Evolutionary conservation across 2,329 filamentous ascomycete genomes (phyloP), one percentile per base, ranked within the genome.

Genomic region (Catunica adiposa): DNA sequence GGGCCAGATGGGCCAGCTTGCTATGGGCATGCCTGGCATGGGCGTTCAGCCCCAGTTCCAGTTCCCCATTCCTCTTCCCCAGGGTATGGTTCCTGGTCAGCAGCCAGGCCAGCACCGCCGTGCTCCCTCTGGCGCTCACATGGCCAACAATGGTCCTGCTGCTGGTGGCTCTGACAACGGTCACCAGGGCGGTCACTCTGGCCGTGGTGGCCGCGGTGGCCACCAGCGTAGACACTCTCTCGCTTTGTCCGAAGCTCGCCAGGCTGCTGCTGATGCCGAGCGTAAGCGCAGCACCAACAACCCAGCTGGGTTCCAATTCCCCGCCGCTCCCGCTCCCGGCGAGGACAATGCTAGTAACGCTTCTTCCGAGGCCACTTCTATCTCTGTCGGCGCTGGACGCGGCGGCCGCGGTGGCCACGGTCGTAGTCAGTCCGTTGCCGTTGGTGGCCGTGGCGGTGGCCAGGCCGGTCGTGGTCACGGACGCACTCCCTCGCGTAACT

Each of bases 171-270:
- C 90, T 57, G 89, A 90, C 67, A 68, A 70, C 60, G 67, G 65
- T 58, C 79, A 80, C 61, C 73, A 73, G 62, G 77, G 83, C 63
- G 83, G 90, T 68, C 84, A 86, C 66, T 71, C 75, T 62, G 74
- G 77, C 64, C 80, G 86, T 62, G 84, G 87, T 63, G 83, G 89
- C 64, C 84, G 85, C 61, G 76, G 80, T 60, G 90, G 90, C 59
- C 92, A 98, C 67, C 85, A 94, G 69, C 82, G 92, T 66, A 84
- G 92, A 69, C 92, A 98, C 71, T 98, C 92, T 20, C 76, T 98
- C 61, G 92, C 89, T 60, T 74, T 98, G 61, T 87, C 89, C 38
- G 92, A 98, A 69, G 92, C 92, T 52, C 97, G 95, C 72, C 97
- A 96, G 73, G 92, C 92, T 51, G 92, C 92, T 57, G 92, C 98